Evolutionary conservation across 148 eudicot species (phyloP).

Genomic region (Silene latifolia): DNA sequence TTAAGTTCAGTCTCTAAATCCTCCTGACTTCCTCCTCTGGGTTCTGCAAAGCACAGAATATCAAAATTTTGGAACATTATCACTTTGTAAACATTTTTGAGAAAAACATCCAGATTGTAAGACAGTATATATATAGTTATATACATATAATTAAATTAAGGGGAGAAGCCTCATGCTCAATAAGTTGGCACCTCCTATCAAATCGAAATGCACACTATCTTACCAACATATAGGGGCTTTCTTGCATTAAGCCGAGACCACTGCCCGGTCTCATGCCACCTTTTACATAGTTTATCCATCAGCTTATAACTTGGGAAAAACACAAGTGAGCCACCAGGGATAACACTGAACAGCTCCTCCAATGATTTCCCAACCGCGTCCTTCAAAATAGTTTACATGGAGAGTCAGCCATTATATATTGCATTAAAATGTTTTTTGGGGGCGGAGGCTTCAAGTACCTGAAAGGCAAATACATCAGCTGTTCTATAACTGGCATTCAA

Average conservation of each 20-base stretch:
- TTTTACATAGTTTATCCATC: slow-evolving; percentile 80
- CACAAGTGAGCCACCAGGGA: slow-evolving; percentile 91
- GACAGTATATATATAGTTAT: not conserved
- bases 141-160: not conserved
- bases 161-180: not conserved
- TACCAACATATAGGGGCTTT: slow-evolving; percentile 86
- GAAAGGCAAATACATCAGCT: slow-evolving; percentile 73
- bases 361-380: slow-evolving; percentile 77
- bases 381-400: slow-evolving; percentile 41
- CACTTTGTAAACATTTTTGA: not conserved
- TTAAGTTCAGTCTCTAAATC: slow-evolving; percentile 70
- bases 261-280: slow-evolving; percentile 95
- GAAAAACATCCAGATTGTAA: not conserved
- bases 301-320: slow-evolving; percentile 98
- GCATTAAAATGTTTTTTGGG: not conserved
- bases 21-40: slow-evolving; percentile 85
- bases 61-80: not conserved
- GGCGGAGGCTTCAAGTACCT: slow-evolving; percentile 39
- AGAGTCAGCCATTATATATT: slow-evolving; percentile 11
- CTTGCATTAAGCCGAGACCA: slow-evolving; percentile 81
- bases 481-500: slow-evolving; percentile 90
- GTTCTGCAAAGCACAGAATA: slow-evolving; percentile 45
- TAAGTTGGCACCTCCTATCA: not conserved
- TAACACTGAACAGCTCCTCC: slow-evolving; percentile 75
- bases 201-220: slow-evolving; percentile 15